Evolutionary conservation across 1,284 basidiomycete species (phyloP), one percentile per base, ranked within the genome.

Genomic region (Fomitopsis pinicola): DNA sequence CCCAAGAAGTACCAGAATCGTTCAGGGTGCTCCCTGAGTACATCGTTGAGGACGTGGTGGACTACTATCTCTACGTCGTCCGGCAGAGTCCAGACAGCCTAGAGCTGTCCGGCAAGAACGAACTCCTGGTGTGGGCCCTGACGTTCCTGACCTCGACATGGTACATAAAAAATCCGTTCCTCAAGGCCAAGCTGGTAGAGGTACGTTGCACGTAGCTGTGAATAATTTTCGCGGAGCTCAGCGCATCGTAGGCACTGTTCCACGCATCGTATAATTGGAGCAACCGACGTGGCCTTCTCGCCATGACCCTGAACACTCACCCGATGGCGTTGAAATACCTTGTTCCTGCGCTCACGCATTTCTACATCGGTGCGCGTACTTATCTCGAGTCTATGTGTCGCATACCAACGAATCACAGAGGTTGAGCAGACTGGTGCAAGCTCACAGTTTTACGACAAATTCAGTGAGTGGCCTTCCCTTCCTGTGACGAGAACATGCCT

Each of bases 381-480:
- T 17, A 7, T 14, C 6, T 22, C 17, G 9, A 15, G 52, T 17
- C 4, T 7, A 19, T n/a, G 28, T 17, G 15, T 6, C 19, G 12
- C 14, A 53, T 46, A 19, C 19, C 10, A n/a, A 17, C 10, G 15
- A 35, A 30, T 6, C 8, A 5, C 69, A 96, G 95, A 99, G 82
- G 96, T 98, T 38, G 97, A 99, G 73, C 90, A 92, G 67, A 99
- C 97, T 0, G 97, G 97, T 46, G 94, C 94, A 26, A 96, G 96
- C 72, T 96, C 95, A 0, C 97, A 99, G 73, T 99, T 99, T 77
- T 99, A 97, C 75, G 95, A 97, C 73, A 97, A 97, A 85, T 97
- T 95, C 73, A 92, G 92, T 95, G 69, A 73, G 92, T 81, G 54
- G 46, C 61, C 71, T 65, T 22, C 46, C 19, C 35, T 8, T 5